Base-by-base conservation (phyloP, 768 basidiomycete species). In the Omphalotus guepiniiformis region DNA sequence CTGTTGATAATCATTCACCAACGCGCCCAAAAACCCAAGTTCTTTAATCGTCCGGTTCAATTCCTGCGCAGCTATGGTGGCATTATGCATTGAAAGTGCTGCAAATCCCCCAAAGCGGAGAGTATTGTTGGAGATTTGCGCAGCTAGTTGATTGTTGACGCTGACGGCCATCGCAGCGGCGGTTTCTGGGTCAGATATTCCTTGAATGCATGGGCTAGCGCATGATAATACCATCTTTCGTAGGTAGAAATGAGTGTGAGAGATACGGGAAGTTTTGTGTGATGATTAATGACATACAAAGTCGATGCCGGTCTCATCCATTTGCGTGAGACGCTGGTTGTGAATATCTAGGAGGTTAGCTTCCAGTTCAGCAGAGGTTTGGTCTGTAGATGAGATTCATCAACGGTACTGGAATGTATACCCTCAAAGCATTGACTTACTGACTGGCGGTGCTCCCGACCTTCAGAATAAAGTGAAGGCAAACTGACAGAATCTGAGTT, bases 1-100 rank as follows among this genome's bases (percentile, higher is more conserved):
- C 49, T 73, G 67, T 39, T 74, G 72, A 54, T 67, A 74, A 48
- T 74, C 71, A 40, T 74, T 74, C 15, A 73, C 22, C 48, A 74
- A 47, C 9, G 65, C 71, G 6, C 71, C 72, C 15, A 72, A 50
- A 25, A 72, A 67, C 15, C 73, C 73, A 1, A 73, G 63, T 34
- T 72, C 64, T 7, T 59, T 53, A 4, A 73, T 67, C 1, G 71
- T 45, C 25, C 72, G 67, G 6, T 63, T 63, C n/a, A 74, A 56
- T 39, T 74, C 72, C 18, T 61, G 56, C 5, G 64, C 68, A 2
- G 72, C 73, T 19, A 55, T 56, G 1, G 67, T 65, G n/a, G 72
- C 69, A 42, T 74, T 68, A 38, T 73, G 70, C 73, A 74, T 74
- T 3, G 71, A 58, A 6, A 74, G 47, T 3, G 71, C 55, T 6